A percentile compares a stretch with the other conserved stretches of the same genome.
These are phyloP conservation scores for Cruciata laevipes DNA, from an alignment of 257 asterid genomes.

Conservation along the genomic window DNA sequence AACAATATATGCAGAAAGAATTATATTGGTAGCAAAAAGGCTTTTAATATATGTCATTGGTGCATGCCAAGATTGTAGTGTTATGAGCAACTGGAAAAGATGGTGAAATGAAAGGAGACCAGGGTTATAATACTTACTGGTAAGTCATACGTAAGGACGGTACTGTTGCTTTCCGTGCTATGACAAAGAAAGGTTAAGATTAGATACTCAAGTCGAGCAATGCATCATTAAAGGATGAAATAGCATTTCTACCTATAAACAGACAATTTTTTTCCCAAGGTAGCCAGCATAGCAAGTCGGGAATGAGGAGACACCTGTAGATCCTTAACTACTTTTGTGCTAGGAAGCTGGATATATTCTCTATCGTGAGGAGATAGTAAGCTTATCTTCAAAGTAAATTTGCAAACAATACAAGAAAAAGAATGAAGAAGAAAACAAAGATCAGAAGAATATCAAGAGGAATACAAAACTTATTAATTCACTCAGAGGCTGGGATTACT, in stretches of 20 bases:
- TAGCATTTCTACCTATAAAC: conserved; percentile 53
- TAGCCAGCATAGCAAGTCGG: conserved; percentile 72
- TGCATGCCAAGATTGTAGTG: background rate
- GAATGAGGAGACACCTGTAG: conserved; percentile 65
- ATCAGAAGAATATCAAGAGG: conserved; percentile 11
- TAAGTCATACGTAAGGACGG: conserved; percentile 59
- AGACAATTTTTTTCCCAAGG: conserved; percentile 73
- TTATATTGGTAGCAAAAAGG: background rate
- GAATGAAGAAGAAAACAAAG: background rate
- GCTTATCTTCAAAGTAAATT: conserved; percentile 51
- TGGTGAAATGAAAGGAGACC: conserved; percentile 4
- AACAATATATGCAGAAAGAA: background rate
- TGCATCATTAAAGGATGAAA: conserved; percentile 11
- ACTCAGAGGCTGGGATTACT: conserved; percentile 33
- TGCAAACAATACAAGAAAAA: background rate
- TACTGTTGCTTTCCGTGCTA: conserved; percentile 83
- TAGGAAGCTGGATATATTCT: conserved; percentile 68
- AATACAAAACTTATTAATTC: conserved; percentile 6
- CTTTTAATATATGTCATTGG: background rate
- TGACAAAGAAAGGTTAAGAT: conserved; percentile 17
- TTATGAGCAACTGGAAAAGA: background rate
- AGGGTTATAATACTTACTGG: conserved; percentile 53
- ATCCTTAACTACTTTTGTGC: conserved; percentile 68
- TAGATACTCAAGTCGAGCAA: conserved; percentile 19
- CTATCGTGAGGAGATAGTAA: conserved; percentile 44